These are phyloP conservation scores for Gnomoniopsis sp. DNA, from an alignment of 2,329 filamentous ascomycete species.

Conservation along the genomic window DNA sequence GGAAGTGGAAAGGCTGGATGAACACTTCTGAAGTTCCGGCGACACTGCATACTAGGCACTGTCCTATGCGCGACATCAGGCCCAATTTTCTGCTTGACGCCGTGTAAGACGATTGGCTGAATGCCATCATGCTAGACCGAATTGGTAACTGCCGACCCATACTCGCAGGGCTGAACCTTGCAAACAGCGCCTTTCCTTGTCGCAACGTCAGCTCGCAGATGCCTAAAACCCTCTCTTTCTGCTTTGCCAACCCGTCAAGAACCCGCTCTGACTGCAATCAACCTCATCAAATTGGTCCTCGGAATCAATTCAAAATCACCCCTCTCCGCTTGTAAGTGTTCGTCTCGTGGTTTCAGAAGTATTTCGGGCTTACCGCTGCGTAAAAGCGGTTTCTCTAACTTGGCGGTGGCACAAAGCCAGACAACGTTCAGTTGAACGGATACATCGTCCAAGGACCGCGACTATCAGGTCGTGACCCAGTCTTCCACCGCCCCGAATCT, in stretches of 20 bases:
- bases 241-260: background rate
- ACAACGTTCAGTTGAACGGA: background rate
- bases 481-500: slow-evolving; percentile 1
- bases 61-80: background rate
- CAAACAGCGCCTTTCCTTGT: background rate
- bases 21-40: background rate
- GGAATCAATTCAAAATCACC: background rate
- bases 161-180: background rate
- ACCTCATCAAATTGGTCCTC: background rate
- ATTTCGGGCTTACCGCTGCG: background rate
- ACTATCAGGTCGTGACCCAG: background rate
- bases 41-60: background rate
- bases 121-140: background rate
- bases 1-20: too few relatives aligned
- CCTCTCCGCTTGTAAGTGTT: background rate
- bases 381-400: background rate
- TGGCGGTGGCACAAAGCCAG: background rate
- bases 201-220: background rate
- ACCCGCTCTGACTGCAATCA: background rate
- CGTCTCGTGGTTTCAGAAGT: background rate
- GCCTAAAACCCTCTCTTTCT: background rate
- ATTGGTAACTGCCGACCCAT: background rate
- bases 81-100: background rate
- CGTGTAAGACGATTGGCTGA: slow-evolving; percentile 10
- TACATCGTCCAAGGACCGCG: background rate